Evolutionary conservation across 2,329 filamentous ascomycete genomes (phyloP), one percentile per base, ranked within the genome.

Genomic region (Tolypocladium guangdongense): DNA sequence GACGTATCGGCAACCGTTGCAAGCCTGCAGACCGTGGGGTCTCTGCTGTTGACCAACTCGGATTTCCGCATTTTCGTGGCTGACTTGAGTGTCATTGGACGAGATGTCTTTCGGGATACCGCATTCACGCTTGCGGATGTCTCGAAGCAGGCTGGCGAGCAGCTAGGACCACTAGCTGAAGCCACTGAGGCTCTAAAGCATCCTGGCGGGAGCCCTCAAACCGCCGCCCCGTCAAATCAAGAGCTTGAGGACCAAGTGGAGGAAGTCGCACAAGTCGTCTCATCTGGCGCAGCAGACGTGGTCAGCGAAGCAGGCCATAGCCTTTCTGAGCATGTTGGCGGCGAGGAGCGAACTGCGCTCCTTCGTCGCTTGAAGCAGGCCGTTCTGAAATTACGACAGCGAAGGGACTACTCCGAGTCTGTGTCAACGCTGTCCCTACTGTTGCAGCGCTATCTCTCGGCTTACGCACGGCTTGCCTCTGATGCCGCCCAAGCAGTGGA

Each of bases 51-150:
- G 45, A 90, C 88, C 16, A 97, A 97, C 65, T 84, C 87, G 0
- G 90, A 96, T 63, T 96, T 97, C 67, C 84, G 91, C 39, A 76
- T 91, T 7, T 90, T 97, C 62, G 74, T 96, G 46, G 82, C 85
- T 12, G 92, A 97, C 62, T 71, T 96, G 41, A 83, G 84, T 47
- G 84, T 84, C 0, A 80, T 96, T 48, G 87, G 86, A 14, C 83
- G 87, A 43, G 87, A 96, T 64, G 85, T 97, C 0, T 90, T 96
- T 65, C 84, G 83, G 51, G 91, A 96, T 62, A 90, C 90, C 3
- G 89, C 90, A 0, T 85, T 89, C 56, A 86, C 87, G 0, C 67
- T 96, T 7, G 88, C 90, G 0, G 78, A 84, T 18, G 87, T 85
- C 1, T 90, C 91, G 0, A 81, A 87, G 58, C 75, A 89, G 57